These are phyloP conservation scores for Puccinia novopanici DNA, from an alignment of 1,284 basidiomycete species.

Conservation along the genomic window DNA sequence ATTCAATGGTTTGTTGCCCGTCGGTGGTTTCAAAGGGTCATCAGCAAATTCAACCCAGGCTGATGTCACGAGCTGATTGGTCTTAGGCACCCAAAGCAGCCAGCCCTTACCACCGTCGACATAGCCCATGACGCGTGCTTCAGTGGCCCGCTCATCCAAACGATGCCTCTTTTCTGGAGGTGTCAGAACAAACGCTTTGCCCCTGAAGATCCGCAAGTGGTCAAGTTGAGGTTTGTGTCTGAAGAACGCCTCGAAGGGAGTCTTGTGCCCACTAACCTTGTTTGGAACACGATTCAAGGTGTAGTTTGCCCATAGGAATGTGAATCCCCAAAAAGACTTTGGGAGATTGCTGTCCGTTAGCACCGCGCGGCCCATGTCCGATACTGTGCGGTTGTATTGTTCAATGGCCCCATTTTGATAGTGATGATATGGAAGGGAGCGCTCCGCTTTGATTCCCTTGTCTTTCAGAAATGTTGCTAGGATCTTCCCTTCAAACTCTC, in stretches of 20 bases:
- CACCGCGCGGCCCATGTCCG: too few species aligned
- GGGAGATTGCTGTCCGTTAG: neutral
- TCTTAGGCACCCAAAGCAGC: neutral
- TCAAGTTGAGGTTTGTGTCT: too few species aligned
- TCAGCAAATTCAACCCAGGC: slow-evolving; percentile 1
- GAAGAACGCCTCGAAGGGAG: neutral
- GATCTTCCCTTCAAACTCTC: slow-evolving; percentile 2
- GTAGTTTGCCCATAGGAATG: neutral
- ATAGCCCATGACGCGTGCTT: neutral
- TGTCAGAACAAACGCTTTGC: neutral
- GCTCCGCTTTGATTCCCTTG: slow-evolving; percentile 14
- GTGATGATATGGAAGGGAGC: neutral
- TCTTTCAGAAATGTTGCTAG: neutral
- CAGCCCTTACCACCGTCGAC: slow-evolving; percentile 5
- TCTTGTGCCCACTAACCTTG: neutral
- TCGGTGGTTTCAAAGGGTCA: neutral
- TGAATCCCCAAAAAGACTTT: slow-evolving; percentile 4
- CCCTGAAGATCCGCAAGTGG: too few species aligned
- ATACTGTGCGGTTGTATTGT: neutral
- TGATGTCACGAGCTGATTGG: neutral
- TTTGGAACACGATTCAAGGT: neutral
- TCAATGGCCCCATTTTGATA: slow-evolving; percentile 6
- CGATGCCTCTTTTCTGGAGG: neutral
- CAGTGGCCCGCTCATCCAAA: neutral
- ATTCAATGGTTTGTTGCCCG: neutral